A percentile compares a stretch with the other conserved stretches of the same genome.
Evolutionary conservation across 2,329 filamentous ascomycete genomes (phyloP).

Genomic region (Paraconiothyrium brasiliense): DNA sequence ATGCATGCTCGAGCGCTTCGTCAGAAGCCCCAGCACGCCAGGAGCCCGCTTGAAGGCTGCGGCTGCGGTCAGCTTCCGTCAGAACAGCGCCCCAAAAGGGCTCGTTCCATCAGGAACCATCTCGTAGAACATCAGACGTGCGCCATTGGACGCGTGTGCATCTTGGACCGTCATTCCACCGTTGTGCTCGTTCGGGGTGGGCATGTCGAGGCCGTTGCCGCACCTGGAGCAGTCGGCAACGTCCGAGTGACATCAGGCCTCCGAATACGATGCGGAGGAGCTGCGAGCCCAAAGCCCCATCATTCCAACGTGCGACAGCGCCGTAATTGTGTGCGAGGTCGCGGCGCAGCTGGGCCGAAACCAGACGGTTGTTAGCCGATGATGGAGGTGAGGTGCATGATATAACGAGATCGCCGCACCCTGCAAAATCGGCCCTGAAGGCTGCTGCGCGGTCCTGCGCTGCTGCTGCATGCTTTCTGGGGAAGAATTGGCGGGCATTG

Average conservation of each 20-base stretch:
- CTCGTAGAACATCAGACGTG: neutral
- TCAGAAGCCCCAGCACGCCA: neutral
- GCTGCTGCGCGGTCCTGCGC: slow-evolving; percentile 6
- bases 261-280: slow-evolving; percentile 1
- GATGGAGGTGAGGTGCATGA: slow-evolving; percentile 13
- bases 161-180: neutral
- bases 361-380: slow-evolving; percentile 16
- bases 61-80: slow-evolving; percentile 4
- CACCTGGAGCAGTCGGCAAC: slow-evolving; percentile 12
- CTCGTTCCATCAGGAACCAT: slow-evolving; percentile 2
- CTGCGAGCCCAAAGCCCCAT: slow-evolving; percentile 8
- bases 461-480: neutral
- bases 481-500: slow-evolving; percentile 11
- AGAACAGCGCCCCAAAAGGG: neutral
- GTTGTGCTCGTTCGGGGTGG: neutral
- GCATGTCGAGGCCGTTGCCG: slow-evolving; percentile 12
- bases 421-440: neutral
- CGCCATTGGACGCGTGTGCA: neutral
- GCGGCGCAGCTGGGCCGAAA: slow-evolving; percentile 22
- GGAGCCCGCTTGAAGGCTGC: neutral
- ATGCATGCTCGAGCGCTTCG: slow-evolving; percentile 3
- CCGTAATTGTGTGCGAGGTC: slow-evolving; percentile 12
- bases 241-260: slow-evolving; percentile 6
- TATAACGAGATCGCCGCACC: slow-evolving; percentile 13
- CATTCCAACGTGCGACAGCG: slow-evolving; percentile 5